Conservation (phyloP, 768 basidiomycete species). For the Podaxis carcinomalis region DNA sequence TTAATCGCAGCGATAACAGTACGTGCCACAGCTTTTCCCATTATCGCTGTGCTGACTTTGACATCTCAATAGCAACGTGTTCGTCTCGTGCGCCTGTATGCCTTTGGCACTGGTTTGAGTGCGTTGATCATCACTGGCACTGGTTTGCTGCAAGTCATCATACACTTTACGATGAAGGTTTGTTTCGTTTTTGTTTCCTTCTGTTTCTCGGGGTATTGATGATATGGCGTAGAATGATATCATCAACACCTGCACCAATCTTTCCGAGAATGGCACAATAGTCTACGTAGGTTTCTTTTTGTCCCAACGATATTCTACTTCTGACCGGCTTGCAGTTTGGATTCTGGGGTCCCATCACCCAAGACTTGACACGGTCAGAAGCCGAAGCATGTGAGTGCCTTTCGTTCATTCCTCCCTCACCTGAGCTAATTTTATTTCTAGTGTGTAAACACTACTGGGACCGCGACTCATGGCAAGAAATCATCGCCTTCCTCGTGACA, state of each 20-base stretch:
- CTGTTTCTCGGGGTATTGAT: not conserved
- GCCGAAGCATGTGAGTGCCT: conserved; percentile 42
- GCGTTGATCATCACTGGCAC: conserved; percentile 46
- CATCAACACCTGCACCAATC: conserved; percentile 46
- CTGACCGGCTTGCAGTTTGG: conserved; percentile 35
- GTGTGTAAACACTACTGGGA: conserved; percentile 62
- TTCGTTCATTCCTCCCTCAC: no score
- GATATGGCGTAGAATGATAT: conserved; percentile 43
- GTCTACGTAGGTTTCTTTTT: conserved; percentile 32
- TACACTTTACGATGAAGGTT: conserved; percentile 70
- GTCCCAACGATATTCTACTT: not conserved
- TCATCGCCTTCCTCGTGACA: conserved; percentile 58
- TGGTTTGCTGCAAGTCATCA: conserved; percentile 50
- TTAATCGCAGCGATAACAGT: conserved; percentile 47
- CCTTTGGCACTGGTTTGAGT: conserved; percentile 43
- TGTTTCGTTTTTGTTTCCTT: conserved; percentile 4
- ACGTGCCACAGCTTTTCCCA: conserved; percentile 20
- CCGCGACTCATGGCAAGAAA: conserved; percentile 64
- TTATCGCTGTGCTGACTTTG: not conserved
- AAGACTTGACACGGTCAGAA: conserved; percentile 27
- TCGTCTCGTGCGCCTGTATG: conserved; percentile 49
- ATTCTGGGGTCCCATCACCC: conserved; percentile 46
- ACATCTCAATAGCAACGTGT: conserved; percentile 45
- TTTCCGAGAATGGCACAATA: conserved; percentile 30
- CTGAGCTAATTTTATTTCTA: conserved; percentile 24